A percentile compares a stretch with the other conserved stretches of the same genome.
These are phyloP conservation scores for Fusarium burgessii DNA, from an alignment of 2,329 filamentous ascomycete genomes.

Conservation along the genomic window DNA sequence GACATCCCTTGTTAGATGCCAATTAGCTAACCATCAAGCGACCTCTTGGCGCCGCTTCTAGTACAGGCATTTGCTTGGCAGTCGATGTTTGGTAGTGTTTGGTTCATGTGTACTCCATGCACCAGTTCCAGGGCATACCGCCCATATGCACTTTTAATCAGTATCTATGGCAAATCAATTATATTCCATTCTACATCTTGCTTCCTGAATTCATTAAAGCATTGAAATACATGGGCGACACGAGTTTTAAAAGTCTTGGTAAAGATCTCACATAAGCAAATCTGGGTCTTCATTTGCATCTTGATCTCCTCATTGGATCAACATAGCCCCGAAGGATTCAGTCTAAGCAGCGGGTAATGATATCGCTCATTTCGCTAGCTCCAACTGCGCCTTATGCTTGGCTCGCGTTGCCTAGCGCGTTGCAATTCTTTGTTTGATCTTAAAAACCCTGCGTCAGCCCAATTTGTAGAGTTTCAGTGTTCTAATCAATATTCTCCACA, in stretches of 20 bases:
- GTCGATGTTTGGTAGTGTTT: neutral
- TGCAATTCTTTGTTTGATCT: neutral
- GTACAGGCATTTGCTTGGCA: neutral
- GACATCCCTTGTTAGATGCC: no score
- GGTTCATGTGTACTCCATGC: no score
- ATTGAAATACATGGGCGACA: no score
- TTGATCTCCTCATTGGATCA: neutral
- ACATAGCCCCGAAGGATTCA: slow-evolving; percentile 10
- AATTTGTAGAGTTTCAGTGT: neutral
- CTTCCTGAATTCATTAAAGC: neutral
- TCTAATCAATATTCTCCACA: neutral
- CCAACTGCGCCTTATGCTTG: neutral
- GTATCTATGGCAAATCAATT: accelerated
- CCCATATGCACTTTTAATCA: neutral
- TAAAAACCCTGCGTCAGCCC: slow-evolving; percentile 5
- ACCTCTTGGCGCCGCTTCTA: neutral
- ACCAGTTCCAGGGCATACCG: neutral
- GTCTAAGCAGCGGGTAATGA: neutral
- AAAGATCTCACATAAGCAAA: neutral
- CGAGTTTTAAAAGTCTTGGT: neutral
- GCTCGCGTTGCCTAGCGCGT: neutral
- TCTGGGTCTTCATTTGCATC: neutral
- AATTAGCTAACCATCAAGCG: no score
- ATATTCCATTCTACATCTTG: accelerated
- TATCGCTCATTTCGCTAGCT: slow-evolving; percentile 17